Base-by-base conservation (phyloP, 2,329 filamentous ascomycete species). In the Pestalotiopsis sp. region DNA sequence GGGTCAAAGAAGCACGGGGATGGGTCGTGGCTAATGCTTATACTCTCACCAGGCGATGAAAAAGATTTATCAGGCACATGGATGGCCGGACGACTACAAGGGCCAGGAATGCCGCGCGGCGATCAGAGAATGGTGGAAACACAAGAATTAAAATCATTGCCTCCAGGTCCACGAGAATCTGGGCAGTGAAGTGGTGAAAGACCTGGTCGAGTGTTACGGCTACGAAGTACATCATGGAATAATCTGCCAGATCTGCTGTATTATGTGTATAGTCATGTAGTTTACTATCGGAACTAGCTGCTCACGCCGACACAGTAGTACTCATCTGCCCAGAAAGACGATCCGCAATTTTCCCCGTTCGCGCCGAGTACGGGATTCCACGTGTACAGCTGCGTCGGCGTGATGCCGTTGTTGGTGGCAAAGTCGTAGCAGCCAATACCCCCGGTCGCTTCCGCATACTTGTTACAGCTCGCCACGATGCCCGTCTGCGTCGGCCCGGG, bases 401-500 rank as follows among this genome's bases (percentile, higher is more conserved):
- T 38, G 30, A 69, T 67, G 5, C 55, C 35, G 39, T 64, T 65
- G 1, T 24, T 35, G 10, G 13, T 22, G 4, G 66, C 61, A 67
- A 67, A 67, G 3, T 5, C 40, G 17, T 44, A 7, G 66, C 77
- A 79, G 30, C 59, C 70, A 24, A 74, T 71, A 3, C 75, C 76
- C 1, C 56, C 30, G 13, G 68, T 40, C 14, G 75, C 73, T 63
- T 66, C 58, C n/a, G 70, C 69, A 67, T 73, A 78, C 67, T 73
- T 72, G 55, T 75, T 73, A 65, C 77, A 79, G n/a, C 68, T 71
- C 5, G 71, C 30, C 14, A 66, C 68, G 20, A 74, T 74, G 38
- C 75, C 74, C 5, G 68, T 71, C 64, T 75, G 75, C 6, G 72
- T 77, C 22, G 75, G 75, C 13, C 68, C 69, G 10, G 74, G 68